Evolutionary conservation across 345 rosid species (phyloP).

Genomic region (Syzygium oleosum): DNA sequence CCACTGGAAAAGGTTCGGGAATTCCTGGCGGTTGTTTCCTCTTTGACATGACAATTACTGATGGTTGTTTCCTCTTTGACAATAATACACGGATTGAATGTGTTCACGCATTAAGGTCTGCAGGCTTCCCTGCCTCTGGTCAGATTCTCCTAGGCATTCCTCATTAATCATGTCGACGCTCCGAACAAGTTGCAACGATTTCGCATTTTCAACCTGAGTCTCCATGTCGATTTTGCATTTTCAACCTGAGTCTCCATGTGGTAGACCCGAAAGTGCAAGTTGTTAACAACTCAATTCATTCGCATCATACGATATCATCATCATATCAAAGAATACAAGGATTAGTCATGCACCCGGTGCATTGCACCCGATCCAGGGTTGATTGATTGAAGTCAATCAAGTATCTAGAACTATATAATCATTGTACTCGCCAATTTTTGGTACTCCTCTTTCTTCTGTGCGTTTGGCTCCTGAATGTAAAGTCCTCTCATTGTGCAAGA

Average conservation of each 20-base stretch:
- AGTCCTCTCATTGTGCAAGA: background rate
- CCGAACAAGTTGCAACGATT: no score
- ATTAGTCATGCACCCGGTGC: background rate
- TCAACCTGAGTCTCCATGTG: no score
- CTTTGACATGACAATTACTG: background rate
- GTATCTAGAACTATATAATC: no score
- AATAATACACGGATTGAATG: background rate
- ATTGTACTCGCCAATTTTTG: no score
- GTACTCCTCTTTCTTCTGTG: no score
- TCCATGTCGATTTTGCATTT: no score
- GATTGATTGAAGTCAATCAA: no score
- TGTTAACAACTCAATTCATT: background rate
- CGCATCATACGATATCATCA: background rate
- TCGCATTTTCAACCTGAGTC: no score
- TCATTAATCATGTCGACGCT: no score
- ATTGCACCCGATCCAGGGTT: no score
- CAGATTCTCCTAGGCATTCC: background rate
- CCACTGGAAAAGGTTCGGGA: background rate
- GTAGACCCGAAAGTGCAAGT: background rate
- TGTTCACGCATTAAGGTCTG: rapidly evolving
- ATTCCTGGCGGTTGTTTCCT: background rate
- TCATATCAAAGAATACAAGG: background rate
- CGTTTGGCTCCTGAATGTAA: no score
- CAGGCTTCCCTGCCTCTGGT: background rate
- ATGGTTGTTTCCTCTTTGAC: background rate